Conservation (phyloP, 305 asterid genomes). For the Ajuga reptans region DNA sequence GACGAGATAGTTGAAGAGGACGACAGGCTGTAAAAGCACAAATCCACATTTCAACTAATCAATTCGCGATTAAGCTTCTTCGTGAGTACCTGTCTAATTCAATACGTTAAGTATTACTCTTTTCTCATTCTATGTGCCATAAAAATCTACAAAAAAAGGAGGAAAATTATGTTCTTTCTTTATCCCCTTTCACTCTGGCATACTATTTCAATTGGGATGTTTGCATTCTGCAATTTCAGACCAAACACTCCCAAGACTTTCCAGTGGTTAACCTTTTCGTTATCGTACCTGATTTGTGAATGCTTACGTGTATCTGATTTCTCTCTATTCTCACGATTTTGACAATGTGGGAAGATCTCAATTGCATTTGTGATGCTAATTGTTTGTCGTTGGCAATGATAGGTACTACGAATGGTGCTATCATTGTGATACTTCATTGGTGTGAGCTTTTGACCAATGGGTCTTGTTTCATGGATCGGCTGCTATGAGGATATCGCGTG, state of each 20-base stretch:
- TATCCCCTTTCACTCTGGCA: not conserved
- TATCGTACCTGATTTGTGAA: not conserved
- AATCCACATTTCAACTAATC: conserved; percentile 10
- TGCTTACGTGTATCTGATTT: not conserved
- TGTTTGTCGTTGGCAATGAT: not conserved
- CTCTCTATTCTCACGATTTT: not conserved
- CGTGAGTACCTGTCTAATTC: conserved; percentile 14
- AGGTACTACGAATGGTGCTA: not conserved
- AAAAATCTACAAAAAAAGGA: not conserved
- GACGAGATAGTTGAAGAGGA: conserved; percentile 61
- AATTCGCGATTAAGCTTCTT: conserved; percentile 27
- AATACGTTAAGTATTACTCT: not conserved
- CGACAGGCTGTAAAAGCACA: conserved; percentile 27
- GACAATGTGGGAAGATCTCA: not conserved
- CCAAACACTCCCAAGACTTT: not conserved
- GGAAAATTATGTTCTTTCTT: not conserved
- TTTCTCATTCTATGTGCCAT: not conserved
- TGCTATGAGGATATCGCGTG: not conserved
- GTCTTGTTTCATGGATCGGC: not conserved
- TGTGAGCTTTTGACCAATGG: not conserved
- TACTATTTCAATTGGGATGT: not conserved
- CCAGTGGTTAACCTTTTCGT: not conserved
- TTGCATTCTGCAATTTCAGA: not conserved
- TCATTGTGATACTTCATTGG: not conserved
- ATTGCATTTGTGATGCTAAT: not conserved